A percentile compares a stretch with the other conserved stretches of the same genome.
Evolutionary conservation across 23 red algal genomes (phyloP).

Genomic region (Cyanidioschyzon merolae): DNA sequence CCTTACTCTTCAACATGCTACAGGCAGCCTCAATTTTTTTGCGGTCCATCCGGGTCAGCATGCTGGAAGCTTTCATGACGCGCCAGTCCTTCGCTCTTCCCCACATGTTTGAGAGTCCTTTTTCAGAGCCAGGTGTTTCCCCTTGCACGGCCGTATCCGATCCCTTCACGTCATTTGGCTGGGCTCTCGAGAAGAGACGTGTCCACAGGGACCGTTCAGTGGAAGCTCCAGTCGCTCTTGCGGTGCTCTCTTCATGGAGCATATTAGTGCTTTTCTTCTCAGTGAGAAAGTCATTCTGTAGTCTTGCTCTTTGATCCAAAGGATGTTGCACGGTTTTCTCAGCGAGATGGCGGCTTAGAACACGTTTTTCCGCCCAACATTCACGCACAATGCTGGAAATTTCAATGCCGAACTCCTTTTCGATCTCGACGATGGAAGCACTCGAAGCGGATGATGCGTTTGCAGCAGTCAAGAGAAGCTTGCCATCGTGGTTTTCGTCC

Average conservation of each 20-base stretch:
- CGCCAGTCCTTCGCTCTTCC: no score
- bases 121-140: no score
- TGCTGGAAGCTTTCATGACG: no score
- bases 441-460: background rate
- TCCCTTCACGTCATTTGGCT: no score
- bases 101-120: no score
- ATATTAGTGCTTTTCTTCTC: no score
- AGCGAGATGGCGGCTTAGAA: background rate
- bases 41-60: constrained; percentile 10
- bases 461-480: background rate
- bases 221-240: no score
- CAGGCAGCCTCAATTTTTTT: background rate
- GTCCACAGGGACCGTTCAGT: no score
- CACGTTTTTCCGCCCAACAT: constrained; percentile 3
- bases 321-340: background rate
- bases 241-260: no score
- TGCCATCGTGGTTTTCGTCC: background rate
- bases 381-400: constrained; percentile 3
- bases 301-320: background rate
- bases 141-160: no score
- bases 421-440: background rate
- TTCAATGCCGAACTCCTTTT: constrained; percentile 15
- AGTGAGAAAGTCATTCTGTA: no score
- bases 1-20: constrained; percentile 11
- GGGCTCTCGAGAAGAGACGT: no score